Percentiles rank a stretch among this genome's conserved stretches.
These are phyloP conservation scores for Ustilago curta DNA, from an alignment of 1,284 basidiomycete genomes.

Conservation along the genomic window DNA sequence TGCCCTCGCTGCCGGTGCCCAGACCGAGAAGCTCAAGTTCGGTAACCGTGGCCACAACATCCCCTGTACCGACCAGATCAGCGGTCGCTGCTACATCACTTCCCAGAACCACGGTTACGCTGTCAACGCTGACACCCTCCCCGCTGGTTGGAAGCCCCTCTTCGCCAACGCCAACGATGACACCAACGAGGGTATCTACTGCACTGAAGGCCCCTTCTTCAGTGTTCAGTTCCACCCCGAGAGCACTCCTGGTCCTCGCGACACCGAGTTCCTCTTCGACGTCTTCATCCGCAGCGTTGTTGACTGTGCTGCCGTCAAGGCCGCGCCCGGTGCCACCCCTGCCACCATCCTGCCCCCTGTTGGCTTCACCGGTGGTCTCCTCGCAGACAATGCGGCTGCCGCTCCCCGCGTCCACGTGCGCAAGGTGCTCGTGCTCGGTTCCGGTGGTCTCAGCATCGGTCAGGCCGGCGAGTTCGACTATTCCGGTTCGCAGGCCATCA, in stretches of 20 bases:
- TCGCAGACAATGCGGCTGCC: slow-evolving; percentile 83
- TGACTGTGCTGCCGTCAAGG: slow-evolving; percentile 79
- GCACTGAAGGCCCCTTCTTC: slow-evolving; percentile 85
- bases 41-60: slow-evolving; percentile 99
- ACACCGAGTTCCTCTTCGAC: slow-evolving; percentile 98
- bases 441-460: slow-evolving; percentile 97
- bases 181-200: slow-evolving; percentile 96
- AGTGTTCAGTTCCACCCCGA: slow-evolving; percentile 99
- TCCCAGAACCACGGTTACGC: slow-evolving; percentile 99
- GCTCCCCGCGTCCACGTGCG: slow-evolving; percentile 82
- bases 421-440: slow-evolving; percentile 96
- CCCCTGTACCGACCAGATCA: slow-evolving; percentile 92
- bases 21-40: slow-evolving; percentile 98
- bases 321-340: slow-evolving; percentile 36
- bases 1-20: slow-evolving; percentile 91
- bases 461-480: slow-evolving; percentile 99
- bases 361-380: slow-evolving; percentile 85
- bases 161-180: slow-evolving; percentile 97
- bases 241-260: slow-evolving; percentile 95
- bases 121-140: slow-evolving; percentile 85
- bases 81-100: slow-evolving; percentile 97
- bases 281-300: slow-evolving; percentile 91
- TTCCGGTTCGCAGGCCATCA: slow-evolving; percentile 98
- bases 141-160: slow-evolving; percentile 88
- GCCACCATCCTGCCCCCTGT: slow-evolving; percentile 73